phyloP scores from a whole-genome alignment of 2,329 filamentous ascomycete genomes.

The Phialemonium atrogriseum region DNA sequence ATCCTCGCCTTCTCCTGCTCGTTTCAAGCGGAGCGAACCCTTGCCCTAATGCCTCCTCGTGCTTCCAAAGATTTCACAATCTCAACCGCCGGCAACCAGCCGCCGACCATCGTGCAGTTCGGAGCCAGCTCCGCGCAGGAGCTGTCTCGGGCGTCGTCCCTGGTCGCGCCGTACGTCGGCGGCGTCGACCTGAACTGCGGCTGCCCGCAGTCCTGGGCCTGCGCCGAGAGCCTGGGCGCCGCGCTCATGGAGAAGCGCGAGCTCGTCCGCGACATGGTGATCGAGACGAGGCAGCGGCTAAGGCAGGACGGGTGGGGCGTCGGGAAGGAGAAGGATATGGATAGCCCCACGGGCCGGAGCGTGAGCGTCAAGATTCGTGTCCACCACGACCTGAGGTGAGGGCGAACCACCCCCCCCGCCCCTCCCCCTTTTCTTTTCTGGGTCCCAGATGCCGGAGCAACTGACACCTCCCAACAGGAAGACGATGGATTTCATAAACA shows the following conservation, averaged over 20 bases:
- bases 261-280: conserved; percentile 58
- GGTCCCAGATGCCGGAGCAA: too few species aligned
- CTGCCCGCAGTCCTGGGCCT: conserved; percentile 66
- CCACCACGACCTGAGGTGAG: conserved; percentile 51
- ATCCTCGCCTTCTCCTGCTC: conserved; percentile 3
- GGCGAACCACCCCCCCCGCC: not conserved
- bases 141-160: conserved; percentile 51
- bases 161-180: conserved; percentile 53
- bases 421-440: not conserved
- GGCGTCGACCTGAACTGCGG: conserved; percentile 67
- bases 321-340: conserved; percentile 30
- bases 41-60: conserved; percentile 4
- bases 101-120: conserved; percentile 60
- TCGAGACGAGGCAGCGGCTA: conserved; percentile 45
- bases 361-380: conserved; percentile 66
- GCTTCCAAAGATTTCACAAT: conserved; percentile 47
- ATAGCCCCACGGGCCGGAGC: conserved; percentile 39
- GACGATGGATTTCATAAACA: conserved; percentile 55
- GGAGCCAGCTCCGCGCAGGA: conserved; percentile 54
- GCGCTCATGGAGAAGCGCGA: conserved; percentile 59
- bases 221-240: conserved; percentile 58
- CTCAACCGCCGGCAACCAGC: conserved; percentile 40
- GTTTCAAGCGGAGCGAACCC: not conserved
- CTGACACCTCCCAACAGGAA: too few species aligned
- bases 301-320: conserved; percentile 45